Percentiles rank a stretch among this genome's conserved stretches.
These are phyloP conservation scores for Aspergillus heteromorphus DNA, from an alignment of 495 filamentous ascomycete genomes.

Conservation along the genomic window DNA sequence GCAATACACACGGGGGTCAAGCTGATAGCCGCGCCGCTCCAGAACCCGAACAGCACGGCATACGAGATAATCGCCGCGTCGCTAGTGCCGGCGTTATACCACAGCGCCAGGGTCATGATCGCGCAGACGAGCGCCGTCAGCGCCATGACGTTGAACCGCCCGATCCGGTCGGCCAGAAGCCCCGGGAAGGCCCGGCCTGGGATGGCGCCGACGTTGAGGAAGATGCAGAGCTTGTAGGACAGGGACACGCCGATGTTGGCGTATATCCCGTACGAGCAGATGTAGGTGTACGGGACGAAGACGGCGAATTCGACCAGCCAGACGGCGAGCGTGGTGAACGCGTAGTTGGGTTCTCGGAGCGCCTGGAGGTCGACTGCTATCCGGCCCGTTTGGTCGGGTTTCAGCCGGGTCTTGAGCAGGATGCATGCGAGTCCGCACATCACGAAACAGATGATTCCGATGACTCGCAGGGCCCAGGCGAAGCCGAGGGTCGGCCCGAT, in stretches of 20 bases:
- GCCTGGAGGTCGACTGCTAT: constrained; percentile 22
- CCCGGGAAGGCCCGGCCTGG: constrained; percentile 49
- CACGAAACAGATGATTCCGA: constrained; percentile 34
- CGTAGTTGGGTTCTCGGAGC: constrained; percentile 29
- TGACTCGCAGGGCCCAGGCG: constrained; percentile 64
- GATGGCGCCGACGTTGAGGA: constrained; percentile 46
- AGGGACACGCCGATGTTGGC: constrained; percentile 26
- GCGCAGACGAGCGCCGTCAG: constrained; percentile 43
- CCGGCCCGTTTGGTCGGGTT: constrained; percentile 16
- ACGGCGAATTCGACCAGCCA: constrained; percentile 71
- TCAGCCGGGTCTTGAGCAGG: constrained; percentile 19
- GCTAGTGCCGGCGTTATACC: constrained; percentile 36
- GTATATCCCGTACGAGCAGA: constrained; percentile 53
- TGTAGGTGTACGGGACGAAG: constrained; percentile 68
- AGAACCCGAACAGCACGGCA: constrained; percentile 55
- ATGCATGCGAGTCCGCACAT: constrained; percentile 30
- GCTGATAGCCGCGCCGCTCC: constrained; percentile 53
- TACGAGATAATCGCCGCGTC: constrained; percentile 50
- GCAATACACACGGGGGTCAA: constrained; percentile 57
- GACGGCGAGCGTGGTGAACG: constrained; percentile 53
- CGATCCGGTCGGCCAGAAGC: constrained; percentile 58
- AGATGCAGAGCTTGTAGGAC: constrained; percentile 51
- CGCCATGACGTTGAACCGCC: constrained; percentile 64
- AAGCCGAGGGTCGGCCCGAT: constrained; percentile 63
- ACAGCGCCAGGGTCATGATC: constrained; percentile 46